Evolutionary conservation across 169 alveolate species (phyloP).

Genomic region (Babesia gibsoni): DNA sequence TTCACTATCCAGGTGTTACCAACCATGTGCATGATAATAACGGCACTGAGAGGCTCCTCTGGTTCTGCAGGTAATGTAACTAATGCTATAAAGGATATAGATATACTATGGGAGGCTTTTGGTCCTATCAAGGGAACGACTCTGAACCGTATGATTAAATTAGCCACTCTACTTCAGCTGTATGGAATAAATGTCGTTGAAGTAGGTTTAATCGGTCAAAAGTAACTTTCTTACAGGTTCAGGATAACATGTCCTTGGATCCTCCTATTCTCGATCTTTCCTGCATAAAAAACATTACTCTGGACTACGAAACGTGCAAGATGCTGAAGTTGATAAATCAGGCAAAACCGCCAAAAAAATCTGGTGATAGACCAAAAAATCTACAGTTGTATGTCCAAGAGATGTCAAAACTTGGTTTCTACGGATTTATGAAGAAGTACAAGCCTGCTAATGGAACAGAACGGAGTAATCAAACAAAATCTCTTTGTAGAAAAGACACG

Average conservation of each 20-base stretch:
- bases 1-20: slow-evolving; percentile 11
- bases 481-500: slow-evolving; percentile 25
- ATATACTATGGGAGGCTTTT: slow-evolving; percentile 53
- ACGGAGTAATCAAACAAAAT: not conserved
- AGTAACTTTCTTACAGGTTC: slow-evolving; percentile 3
- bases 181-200: slow-evolving; percentile 46
- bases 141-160: slow-evolving; percentile 10
- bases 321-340: slow-evolving; percentile 12
- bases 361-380: slow-evolving; percentile 6
- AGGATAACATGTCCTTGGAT: slow-evolving; percentile 22
- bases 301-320: slow-evolving; percentile 7
- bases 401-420: slow-evolving; percentile 11
- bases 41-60: not conserved
- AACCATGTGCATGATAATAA: not conserved
- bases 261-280: slow-evolving; percentile 49
- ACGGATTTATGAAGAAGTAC: slow-evolving; percentile 2
- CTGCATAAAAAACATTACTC: not conserved
- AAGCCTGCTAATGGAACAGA: not conserved
- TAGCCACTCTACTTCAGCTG: slow-evolving; percentile 21
- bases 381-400: slow-evolving; percentile 35
- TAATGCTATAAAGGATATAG: slow-evolving; percentile 15
- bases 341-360: not conserved
- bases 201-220: slow-evolving; percentile 3
- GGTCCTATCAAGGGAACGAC: slow-evolving; percentile 33
- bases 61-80: not conserved